Evolutionary conservation across 1,284 basidiomycete genomes (phyloP).

Genomic region (Erythrobasidium hasegawianum): DNA sequence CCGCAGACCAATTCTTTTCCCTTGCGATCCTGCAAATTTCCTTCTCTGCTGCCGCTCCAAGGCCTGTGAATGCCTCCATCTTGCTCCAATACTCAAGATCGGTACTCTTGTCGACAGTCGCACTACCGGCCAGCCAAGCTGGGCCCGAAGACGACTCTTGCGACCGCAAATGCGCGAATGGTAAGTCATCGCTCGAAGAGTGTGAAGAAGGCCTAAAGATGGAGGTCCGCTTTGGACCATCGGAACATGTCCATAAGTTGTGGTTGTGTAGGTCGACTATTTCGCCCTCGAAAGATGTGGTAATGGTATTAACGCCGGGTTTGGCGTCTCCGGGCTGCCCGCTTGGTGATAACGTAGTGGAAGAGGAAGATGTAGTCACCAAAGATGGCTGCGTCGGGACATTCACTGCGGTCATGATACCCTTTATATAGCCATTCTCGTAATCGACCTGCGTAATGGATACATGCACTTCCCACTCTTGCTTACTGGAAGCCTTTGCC

Average conservation of each 20-base stretch:
- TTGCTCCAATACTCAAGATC: constrained; percentile 31
- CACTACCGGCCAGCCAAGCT: constrained; percentile 16
- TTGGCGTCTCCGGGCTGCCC: constrained; percentile 8
- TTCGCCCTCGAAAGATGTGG: constrained; percentile 31
- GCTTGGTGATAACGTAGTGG: background rate
- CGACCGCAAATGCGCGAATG: background rate
- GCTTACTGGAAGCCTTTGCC: constrained; percentile 5
- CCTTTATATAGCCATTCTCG: constrained; percentile 3
- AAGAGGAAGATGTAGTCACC: constrained; percentile 1
- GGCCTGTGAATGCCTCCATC: constrained; percentile 17
- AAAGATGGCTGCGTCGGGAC: constrained; percentile 15
- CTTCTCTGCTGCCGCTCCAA: constrained; percentile 26
- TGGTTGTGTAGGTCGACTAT: constrained; percentile 32
- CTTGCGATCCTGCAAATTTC: constrained; percentile 32
- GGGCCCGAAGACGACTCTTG: background rate
- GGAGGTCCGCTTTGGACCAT: background rate
- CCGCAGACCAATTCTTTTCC: constrained; percentile 18
- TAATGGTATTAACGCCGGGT: constrained; percentile 9
- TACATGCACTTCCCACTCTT: constrained; percentile 33
- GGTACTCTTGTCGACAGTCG: constrained; percentile 20
- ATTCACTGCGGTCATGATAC: constrained; percentile 32
- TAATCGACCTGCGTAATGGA: constrained; percentile 26
- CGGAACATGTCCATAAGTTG: constrained; percentile 20
- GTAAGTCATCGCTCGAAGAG: background rate
- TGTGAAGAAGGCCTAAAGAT: too few species aligned